Evolutionary conservation across 805 yeast genomes (phyloP).

Genomic region (Lipomyces mesembrius): DNA sequence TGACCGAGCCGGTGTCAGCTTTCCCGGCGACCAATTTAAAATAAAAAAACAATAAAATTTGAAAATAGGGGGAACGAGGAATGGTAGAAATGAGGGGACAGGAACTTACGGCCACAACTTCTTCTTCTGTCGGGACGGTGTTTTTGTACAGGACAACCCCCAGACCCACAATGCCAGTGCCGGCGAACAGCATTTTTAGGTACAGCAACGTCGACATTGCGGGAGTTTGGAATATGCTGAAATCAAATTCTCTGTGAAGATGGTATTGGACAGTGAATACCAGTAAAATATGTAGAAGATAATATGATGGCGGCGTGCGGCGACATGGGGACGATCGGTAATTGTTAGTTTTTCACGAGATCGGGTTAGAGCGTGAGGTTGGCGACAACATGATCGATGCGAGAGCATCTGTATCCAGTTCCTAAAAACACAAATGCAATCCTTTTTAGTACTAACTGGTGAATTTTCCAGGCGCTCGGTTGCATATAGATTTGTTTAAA

Average conservation of each 20-base stretch:
- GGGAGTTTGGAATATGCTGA: not conserved
- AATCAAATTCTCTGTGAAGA: too few relatives aligned
- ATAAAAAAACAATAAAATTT: not conserved
- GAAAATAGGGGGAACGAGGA: too few relatives aligned
- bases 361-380: too few relatives aligned
- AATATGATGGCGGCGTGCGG: too few relatives aligned
- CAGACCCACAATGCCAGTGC: conserved; percentile 68
- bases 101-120: conserved; percentile 57
- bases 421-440: too few relatives aligned
- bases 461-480: too few relatives aligned
- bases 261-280: not conserved
- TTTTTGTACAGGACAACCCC: conserved; percentile 74
- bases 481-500: too few relatives aligned
- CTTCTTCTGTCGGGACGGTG: conserved; percentile 85
- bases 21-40: not conserved
- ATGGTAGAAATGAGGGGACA: not conserved
- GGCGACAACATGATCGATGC: too few relatives aligned
- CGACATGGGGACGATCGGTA: too few relatives aligned
- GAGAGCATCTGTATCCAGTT: too few relatives aligned
- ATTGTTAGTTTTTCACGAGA: too few relatives aligned
- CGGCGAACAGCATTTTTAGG: conserved; percentile 61
- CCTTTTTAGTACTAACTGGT: too few relatives aligned
- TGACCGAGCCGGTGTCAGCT: not conserved
- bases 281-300: not conserved
- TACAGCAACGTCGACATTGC: conserved; percentile 1